Base-by-base conservation (phyloP, 2,329 filamentous ascomycete genomes). In the Pseudocercospora macadamiae region DNA sequence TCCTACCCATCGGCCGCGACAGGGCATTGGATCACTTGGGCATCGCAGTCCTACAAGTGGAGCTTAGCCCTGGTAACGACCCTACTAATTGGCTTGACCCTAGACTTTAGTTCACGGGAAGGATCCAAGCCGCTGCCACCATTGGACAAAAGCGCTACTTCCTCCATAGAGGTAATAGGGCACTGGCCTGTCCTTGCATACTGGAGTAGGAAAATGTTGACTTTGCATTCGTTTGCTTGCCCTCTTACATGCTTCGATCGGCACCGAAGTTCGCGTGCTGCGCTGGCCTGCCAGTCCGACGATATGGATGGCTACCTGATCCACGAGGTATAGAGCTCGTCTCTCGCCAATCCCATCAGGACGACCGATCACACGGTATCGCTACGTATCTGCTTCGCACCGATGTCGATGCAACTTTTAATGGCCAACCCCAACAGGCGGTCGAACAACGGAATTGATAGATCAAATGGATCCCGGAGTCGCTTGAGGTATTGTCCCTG, bases 371-470 rank as follows among this genome's bases (percentile, higher is more conserved):
- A 25, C 21, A 14, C 42, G 42, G 42, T 23, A 26, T 47, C 21
- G 9, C 23, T 23, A 10, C 18, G 3, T 42, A 21, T n/a, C 14
- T 21, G 14, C 5, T 19, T n/a, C 14, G 26, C 48, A 51, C 32
- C 16, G 23, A 55, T 55, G 54, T 55, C 54, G 42, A 55, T 49
- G 16, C 44, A 49, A 30, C 42, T 55, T 23, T 55, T 55, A 28
- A 55, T 49, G 54, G 32, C 52, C 25, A 36, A 34, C 16, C 30
- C 52, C 10, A 21, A 32, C 7, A 28, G 26, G 18, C 25, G 52
- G 19, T 14, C 28, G 19, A 36, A 51, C 28, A 26, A 16, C 14
- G 12, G 45, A 14, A 18, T 25, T 23, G 18, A 28, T 19, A 36
- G 30, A 23, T 34, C 48, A 32, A 51, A 37, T 23, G 48, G 28